Conservation (phyloP, 495 filamentous ascomycete species). For the Penicillium paxilli region DNA sequence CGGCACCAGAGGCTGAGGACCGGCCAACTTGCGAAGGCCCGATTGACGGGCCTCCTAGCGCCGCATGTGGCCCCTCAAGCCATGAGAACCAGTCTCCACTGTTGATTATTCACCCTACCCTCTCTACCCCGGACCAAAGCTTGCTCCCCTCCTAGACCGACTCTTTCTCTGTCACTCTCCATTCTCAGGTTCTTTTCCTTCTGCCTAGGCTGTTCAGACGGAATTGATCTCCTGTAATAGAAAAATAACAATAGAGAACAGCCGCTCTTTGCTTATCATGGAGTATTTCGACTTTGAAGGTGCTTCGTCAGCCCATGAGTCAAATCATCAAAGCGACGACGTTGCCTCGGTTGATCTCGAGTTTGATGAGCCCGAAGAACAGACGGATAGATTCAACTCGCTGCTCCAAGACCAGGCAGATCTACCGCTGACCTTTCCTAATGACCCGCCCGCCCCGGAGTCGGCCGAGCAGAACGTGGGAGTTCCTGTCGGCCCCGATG, state of each 20-base stretch:
- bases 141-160: constrained; percentile 21
- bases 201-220: neutral
- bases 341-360: constrained; percentile 41
- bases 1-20: constrained; percentile 5
- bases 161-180: constrained; percentile 16
- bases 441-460: constrained; percentile 29
- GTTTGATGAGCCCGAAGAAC: constrained; percentile 38
- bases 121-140: constrained; percentile 40
- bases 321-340: constrained; percentile 39
- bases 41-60: constrained; percentile 7
- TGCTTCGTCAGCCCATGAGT: constrained; percentile 42
- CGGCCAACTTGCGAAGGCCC: constrained; percentile 2
- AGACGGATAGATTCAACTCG: constrained; percentile 33
- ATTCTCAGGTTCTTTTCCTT: constrained; percentile 6
- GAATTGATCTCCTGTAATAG: neutral
- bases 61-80: constrained; percentile 17
- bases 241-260: no score
- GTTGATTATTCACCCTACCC: constrained; percentile 28
- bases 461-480: constrained; percentile 24
- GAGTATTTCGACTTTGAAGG: constrained; percentile 59
- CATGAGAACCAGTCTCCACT: constrained; percentile 15
- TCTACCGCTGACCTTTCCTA: constrained; percentile 34
- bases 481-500: constrained; percentile 29
- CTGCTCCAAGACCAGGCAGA: constrained; percentile 34
- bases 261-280: constrained; percentile 25